Evolutionary conservation across 305 asterid species (phyloP).

Genomic region (Fraxinus albicans): DNA sequence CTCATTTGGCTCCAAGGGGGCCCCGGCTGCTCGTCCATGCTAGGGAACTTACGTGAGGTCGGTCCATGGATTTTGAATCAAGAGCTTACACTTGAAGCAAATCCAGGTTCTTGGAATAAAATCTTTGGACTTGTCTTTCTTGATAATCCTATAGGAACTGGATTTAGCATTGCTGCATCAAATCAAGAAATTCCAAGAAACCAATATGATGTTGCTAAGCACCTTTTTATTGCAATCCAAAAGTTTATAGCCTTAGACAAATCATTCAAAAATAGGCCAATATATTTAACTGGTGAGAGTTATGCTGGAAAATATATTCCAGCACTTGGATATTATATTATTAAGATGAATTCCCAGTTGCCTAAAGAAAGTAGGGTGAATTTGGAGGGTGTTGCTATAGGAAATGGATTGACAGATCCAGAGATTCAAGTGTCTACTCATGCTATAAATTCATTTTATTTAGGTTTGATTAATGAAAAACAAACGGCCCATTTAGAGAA

Average conservation of each 20-base stretch:
- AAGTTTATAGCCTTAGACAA: slow-evolving; percentile 44
- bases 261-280: slow-evolving; percentile 45
- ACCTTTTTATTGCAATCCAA: slow-evolving; percentile 51
- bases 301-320: slow-evolving; percentile 63
- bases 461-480: slow-evolving; percentile 45
- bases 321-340: slow-evolving; percentile 42
- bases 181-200: slow-evolving; percentile 70
- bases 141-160: slow-evolving; percentile 84
- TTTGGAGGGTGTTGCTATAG: slow-evolving; percentile 49
- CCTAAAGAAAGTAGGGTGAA: slow-evolving; percentile 22
- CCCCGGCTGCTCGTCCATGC: slow-evolving; percentile 86
- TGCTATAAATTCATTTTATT: slow-evolving; percentile 27
- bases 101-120: slow-evolving; percentile 71
- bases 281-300: slow-evolving; percentile 59
- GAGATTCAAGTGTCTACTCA: slow-evolving; percentile 41
- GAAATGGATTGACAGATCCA: slow-evolving; percentile 59
- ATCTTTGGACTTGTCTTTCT: slow-evolving; percentile 66
- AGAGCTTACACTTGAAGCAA: slow-evolving; percentile 38
- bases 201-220: slow-evolving; percentile 63
- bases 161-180: slow-evolving; percentile 71
- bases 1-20: slow-evolving; percentile 93
- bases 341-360: slow-evolving; percentile 33
- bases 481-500: slow-evolving; percentile 44
- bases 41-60: slow-evolving; percentile 67
- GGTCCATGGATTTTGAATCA: slow-evolving; percentile 65